Conservation (phyloP, 805 yeast species). For the Phaffomyces thermotolerans region DNA sequence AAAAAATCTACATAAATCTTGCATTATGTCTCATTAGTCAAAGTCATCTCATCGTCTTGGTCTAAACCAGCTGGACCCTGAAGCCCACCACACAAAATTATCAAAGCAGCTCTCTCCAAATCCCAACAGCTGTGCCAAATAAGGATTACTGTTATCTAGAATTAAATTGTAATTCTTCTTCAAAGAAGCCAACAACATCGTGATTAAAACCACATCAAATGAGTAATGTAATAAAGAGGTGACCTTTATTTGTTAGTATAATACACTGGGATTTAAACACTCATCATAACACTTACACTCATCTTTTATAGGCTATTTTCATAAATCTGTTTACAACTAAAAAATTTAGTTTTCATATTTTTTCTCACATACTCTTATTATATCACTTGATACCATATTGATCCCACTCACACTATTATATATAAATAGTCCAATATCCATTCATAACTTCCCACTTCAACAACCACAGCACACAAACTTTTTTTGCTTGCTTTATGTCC, state of each 20-base stretch:
- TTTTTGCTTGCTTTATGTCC: background rate
- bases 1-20: background rate
- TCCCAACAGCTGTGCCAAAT: background rate
- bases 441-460: too few relatives aligned
- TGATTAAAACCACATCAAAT: slow-evolving; percentile 3
- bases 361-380: too few relatives aligned
- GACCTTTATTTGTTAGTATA: background rate
- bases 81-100: slow-evolving; percentile 5
- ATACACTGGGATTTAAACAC: background rate
- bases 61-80: slow-evolving; percentile 7
- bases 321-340: too few relatives aligned
- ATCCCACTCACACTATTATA: too few relatives aligned
- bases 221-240: slow-evolving; percentile 2
- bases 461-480: too few relatives aligned
- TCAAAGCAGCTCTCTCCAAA: slow-evolving; percentile 6
- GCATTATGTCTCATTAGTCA: slow-evolving; percentile 4
- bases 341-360: too few relatives aligned
- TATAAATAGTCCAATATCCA: too few relatives aligned
- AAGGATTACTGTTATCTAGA: slow-evolving; percentile 1
- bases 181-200: slow-evolving; percentile 5
- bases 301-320: too few relatives aligned
- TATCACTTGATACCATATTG: too few relatives aligned
- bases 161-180: slow-evolving; percentile 6
- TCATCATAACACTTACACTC: background rate
- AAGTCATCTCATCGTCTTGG: background rate